A percentile compares a stretch with the other conserved stretches of the same genome.
These are phyloP conservation scores for Filosporella fistucella DNA, from an alignment of 495 filamentous ascomycete species.

Conservation along the genomic window DNA sequence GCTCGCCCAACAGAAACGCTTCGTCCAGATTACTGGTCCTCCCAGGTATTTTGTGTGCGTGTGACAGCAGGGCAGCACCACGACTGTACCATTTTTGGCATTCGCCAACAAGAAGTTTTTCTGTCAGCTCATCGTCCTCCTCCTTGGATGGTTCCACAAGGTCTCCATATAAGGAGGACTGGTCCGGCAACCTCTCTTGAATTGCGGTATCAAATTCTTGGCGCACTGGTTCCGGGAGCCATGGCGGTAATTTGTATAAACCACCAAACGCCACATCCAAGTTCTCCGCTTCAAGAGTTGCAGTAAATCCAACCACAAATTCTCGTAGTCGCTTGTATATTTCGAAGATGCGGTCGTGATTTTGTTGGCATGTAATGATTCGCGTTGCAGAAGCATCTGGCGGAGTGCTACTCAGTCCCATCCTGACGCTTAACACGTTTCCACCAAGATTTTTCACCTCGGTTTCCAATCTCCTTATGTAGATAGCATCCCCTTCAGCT, in stretches of 20 bases:
- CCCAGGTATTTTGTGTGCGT: neutral
- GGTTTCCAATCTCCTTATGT: slow-evolving; percentile 1
- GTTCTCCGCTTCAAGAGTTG: too few species aligned
- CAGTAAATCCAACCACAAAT: neutral
- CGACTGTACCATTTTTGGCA: slow-evolving; percentile 1
- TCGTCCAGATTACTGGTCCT: neutral
- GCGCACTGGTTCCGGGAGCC: neutral
- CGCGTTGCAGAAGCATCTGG: neutral
- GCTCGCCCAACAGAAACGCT: neutral
- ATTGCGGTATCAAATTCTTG: neutral
- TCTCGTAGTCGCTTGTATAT: neutral
- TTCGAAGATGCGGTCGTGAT: neutral
- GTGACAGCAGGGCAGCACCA: neutral
- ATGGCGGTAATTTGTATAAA: neutral
- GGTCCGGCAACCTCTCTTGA: neutral
- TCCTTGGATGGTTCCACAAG: neutral
- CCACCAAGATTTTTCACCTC: slow-evolving; percentile 9
- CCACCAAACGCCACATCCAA: neutral
- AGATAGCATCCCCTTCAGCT: neutral
- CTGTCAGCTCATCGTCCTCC: neutral
- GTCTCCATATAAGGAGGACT: neutral
- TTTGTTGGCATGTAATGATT: slow-evolving; percentile 3
- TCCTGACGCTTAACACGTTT: neutral
- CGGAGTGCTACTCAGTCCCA: neutral
- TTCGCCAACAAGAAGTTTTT: slow-evolving; percentile 1